phyloP scores from a whole-genome alignment of 225 moss, liverwort and hornwort genomes.

The Pseudisothecium myosuroides region DNA sequence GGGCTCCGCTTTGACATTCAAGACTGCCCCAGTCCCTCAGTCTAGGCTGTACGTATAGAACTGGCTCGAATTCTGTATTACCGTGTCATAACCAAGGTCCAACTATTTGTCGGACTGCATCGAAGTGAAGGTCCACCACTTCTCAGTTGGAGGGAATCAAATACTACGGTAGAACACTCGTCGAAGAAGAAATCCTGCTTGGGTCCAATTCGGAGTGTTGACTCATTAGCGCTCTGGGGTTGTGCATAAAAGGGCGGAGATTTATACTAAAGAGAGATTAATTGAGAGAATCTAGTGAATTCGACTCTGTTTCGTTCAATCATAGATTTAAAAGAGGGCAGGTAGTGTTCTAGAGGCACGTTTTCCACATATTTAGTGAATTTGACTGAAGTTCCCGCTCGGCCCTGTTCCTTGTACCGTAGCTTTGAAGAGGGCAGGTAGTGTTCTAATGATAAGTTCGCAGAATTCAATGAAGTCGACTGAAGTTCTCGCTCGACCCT shows the following conservation, averaged over 20 bases:
- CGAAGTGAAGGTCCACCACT: background rate
- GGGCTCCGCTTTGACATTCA: background rate
- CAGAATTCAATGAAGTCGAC: background rate
- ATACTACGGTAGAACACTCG: background rate
- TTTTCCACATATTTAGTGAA: background rate
- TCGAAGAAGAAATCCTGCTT: background rate
- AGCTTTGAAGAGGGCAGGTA: background rate
- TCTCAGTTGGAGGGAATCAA: background rate
- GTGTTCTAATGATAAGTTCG: background rate
- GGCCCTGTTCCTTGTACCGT: background rate
- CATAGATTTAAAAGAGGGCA: background rate
- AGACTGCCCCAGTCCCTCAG: background rate
- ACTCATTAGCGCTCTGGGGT: background rate
- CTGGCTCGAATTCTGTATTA: background rate
- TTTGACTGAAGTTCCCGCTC: background rate
- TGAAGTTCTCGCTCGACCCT: background rate
- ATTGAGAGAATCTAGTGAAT: background rate
- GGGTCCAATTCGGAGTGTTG: background rate
- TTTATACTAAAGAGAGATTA: background rate
- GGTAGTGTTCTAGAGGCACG: background rate
- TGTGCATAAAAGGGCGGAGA: background rate
- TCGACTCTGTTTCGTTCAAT: background rate
- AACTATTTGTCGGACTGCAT: background rate
- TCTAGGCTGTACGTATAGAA: background rate
- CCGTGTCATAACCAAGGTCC: background rate